Conservation (phyloP, 768 basidiomycete species). For the Leucosporidium creatinivorum region DNA sequence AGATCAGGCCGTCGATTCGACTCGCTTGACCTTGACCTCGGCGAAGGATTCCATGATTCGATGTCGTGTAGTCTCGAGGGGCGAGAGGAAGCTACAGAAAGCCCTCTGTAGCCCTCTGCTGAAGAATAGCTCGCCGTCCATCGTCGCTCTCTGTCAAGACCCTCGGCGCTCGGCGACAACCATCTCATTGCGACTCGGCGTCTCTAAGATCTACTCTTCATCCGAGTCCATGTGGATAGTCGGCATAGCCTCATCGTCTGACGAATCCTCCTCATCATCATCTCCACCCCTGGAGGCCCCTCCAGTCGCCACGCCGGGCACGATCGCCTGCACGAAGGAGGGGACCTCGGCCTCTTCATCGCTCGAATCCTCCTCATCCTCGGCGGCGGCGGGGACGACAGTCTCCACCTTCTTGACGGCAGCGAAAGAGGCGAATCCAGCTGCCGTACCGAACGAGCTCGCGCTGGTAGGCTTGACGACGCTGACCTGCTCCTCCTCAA, state of each 20-base stretch:
- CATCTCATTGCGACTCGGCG: too few relatives aligned
- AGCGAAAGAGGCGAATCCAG: not conserved
- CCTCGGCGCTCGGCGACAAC: too few relatives aligned
- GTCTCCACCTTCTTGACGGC: not conserved
- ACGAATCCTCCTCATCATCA: conserved; percentile 9
- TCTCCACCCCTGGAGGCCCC: not conserved
- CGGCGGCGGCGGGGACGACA: not conserved
- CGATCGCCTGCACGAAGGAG: not conserved
- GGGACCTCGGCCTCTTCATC: not conserved
- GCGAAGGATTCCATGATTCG: too few relatives aligned
- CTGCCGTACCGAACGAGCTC: not conserved
- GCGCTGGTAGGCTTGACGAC: not conserved
- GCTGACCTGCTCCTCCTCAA: not conserved
- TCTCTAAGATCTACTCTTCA: conserved; percentile 13
- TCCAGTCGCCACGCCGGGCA: not conserved
- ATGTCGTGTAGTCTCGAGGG: too few relatives aligned
- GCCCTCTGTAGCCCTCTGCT: too few relatives aligned
- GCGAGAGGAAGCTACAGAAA: too few relatives aligned
- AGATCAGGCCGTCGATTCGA: too few relatives aligned
- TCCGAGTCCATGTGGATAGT: conserved; percentile 22
- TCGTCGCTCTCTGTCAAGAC: too few relatives aligned
- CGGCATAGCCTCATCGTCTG: conserved; percentile 30
- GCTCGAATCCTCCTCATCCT: conserved; percentile 2
- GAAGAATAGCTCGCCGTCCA: too few relatives aligned
- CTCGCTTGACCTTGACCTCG: too few relatives aligned